Conservation (phyloP, 2,329 filamentous ascomycete species). For the Trichoderma endophyticum region DNA sequence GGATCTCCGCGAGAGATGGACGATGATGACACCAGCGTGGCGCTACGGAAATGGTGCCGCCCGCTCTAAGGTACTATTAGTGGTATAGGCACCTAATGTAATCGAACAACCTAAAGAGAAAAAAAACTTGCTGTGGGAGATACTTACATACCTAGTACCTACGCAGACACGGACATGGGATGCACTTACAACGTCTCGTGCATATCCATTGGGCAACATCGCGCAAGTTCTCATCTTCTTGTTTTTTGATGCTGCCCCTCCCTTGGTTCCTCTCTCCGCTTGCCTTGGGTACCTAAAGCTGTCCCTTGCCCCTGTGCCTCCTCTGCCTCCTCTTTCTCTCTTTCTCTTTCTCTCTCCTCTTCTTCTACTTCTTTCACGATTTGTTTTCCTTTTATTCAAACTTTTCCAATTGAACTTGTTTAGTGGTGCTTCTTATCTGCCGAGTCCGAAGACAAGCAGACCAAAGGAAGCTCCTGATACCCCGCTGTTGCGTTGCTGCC, state of each 20-base stretch:
- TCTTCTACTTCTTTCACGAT: neutral
- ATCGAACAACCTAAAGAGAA: too few relatives aligned
- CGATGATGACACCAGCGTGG: slow-evolving; percentile 8
- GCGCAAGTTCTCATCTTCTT: neutral
- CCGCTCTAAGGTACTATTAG: neutral
- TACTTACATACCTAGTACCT: neutral
- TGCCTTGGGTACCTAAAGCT: slow-evolving; percentile 8
- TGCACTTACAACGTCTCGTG: neutral
- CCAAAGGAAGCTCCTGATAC: slow-evolving; percentile 13
- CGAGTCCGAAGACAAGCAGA: neutral
- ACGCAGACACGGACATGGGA: neutral
- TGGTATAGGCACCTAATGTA: neutral
- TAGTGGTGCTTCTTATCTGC: neutral
- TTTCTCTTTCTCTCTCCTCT: neutral
- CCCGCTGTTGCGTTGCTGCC: slow-evolving; percentile 15
- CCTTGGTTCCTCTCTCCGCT: neutral
- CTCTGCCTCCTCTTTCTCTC: slow-evolving; percentile 16
- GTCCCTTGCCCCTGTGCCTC: neutral
- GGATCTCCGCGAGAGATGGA: neutral
- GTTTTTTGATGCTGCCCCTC: neutral
- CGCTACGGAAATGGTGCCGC: neutral
- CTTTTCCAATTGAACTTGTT: slow-evolving; percentile 3
- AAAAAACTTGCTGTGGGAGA: neutral
- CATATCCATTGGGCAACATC: neutral
- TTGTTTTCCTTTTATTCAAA: neutral